phyloP scores from a whole-genome alignment of 495 filamentous ascomycete genomes.

The Chaetomidium leptoderma region DNA sequence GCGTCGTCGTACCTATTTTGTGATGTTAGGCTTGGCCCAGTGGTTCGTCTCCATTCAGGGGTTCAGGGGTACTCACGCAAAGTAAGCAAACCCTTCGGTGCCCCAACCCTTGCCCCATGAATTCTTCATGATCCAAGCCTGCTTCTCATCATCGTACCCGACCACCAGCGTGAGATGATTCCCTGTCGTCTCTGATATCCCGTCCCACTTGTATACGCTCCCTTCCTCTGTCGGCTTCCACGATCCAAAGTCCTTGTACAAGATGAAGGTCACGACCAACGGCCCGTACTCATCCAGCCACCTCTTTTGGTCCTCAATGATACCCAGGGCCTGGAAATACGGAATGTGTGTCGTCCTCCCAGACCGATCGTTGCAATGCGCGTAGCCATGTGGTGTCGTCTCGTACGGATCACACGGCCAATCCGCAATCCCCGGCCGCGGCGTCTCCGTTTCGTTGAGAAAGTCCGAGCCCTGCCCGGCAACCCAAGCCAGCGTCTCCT shows the following conservation, averaged over 20 bases:
- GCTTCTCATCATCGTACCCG: conserved; percentile 20
- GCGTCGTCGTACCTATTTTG: conserved; percentile 16
- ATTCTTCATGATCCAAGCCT: conserved; percentile 27
- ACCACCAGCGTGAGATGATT: conserved; percentile 24
- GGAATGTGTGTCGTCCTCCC: conserved; percentile 20
- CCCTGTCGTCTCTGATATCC: conserved; percentile 2
- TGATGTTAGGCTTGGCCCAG: background rate
- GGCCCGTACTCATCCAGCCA: conserved; percentile 25
- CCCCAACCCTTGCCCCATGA: conserved; percentile 23
- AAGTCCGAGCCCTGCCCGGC: conserved; percentile 10
- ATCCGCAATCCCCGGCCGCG: conserved; percentile 14
- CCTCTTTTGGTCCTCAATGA: conserved; percentile 23
- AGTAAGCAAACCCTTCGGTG: conserved; percentile 20
- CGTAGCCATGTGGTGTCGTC: conserved; percentile 7
- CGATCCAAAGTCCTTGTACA: conserved; percentile 18
- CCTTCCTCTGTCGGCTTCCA: conserved; percentile 5
- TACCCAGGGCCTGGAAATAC: conserved; percentile 11
- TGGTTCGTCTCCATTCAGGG: too few relatives aligned
- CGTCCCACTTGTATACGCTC: conserved; percentile 15
- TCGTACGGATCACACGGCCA: conserved; percentile 25
- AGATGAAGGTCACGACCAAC: conserved; percentile 18
- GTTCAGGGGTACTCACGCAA: conserved; percentile 18
- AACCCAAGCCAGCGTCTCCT: conserved; percentile 18
- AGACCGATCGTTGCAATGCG: conserved; percentile 12
- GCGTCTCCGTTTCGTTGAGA: background rate